A percentile compares a stretch with the other conserved stretches of the same genome.
These are phyloP conservation scores for Moricandia moricandioides DNA, from an alignment of 345 rosid species.

Conservation along the genomic window DNA sequence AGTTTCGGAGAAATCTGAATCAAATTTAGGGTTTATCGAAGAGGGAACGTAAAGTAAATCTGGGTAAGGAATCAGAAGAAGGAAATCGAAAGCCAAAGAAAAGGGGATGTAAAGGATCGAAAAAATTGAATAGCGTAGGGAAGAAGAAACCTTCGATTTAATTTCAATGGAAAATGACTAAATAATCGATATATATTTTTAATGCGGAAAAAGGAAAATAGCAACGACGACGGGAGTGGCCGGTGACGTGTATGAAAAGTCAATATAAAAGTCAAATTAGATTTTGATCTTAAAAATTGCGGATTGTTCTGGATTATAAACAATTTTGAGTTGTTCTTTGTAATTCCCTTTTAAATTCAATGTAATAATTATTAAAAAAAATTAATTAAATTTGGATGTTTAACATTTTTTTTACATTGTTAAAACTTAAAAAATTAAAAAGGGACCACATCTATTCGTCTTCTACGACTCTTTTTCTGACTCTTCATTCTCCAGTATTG, in stretches of 20 bases:
- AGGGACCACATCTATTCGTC: no score
- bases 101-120: neutral
- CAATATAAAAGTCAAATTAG: neutral
- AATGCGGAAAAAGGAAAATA: neutral
- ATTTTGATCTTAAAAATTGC: no score
- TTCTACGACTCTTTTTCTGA: no score
- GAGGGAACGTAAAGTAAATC: neutral
- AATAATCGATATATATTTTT: neutral
- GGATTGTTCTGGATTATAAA: no score
- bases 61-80: constrained; percentile 5
- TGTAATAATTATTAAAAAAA: no score
- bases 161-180: neutral
- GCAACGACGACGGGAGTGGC: neutral
- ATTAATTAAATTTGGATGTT: no score
- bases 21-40: neutral
- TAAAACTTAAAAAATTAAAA: no score
- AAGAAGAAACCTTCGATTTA: constrained; percentile 13
- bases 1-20: neutral
- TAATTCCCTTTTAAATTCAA: no score
- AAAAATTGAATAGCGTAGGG: neutral
- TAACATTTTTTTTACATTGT: no score
- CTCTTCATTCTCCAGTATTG: no score
- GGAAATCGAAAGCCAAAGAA: neutral
- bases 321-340: no score
- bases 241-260: constrained; percentile 21